Base-by-base conservation (phyloP, 1,284 basidiomycete species). In the Cryptococcus amylolentus region DNA sequence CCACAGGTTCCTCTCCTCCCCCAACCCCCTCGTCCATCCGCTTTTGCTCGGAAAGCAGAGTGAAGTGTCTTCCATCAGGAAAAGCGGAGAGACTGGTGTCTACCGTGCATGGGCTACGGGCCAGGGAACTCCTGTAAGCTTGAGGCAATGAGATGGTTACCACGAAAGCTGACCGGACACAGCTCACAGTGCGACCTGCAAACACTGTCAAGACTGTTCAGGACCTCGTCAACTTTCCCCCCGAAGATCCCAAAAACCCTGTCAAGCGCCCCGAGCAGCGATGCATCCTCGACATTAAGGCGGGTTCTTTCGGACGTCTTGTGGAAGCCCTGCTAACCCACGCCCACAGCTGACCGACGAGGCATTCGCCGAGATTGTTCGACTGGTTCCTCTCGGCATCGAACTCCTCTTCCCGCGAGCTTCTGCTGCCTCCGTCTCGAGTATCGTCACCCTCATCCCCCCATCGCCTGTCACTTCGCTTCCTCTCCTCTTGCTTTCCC, bases 21-120 rank as follows among this genome's bases (percentile, higher is more conserved):
- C 73, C 4, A 14, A 52, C 2, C 71, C 77, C 4, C 65, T 75
- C 31, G 77, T 78, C 13, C 77, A 77, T 57, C 73, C 76, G 31
- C 62, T 78, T 12, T 57, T 77, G n/a, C 66, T 78, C 5, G 73
- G 76, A 1, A 70, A 73, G 50, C 77, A 78, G 66, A 66, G 70
- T 31, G 75, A 76, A 27, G 64, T 74, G 1, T 65, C 66, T 2
- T 40, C 52, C 5, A 70, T 76, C 7, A 60, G 77, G 55, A 68
- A 72, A 57, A 55, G 66, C 20, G 70, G 70, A 4, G 68, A 75
- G 60, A 71, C 69, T 16, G 73, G 69, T 12, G 52, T 76, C 14
- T 78, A 78, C 58, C 58, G 77, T 44, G 64, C 61, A 16, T 78
- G 72, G 65, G 77, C 74, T 5, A 77, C 76, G 4, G 75, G 77